These are phyloP conservation scores for Talaromyces sp. DNA, from an alignment of 2,329 filamentous ascomycete species.

Conservation along the genomic window DNA sequence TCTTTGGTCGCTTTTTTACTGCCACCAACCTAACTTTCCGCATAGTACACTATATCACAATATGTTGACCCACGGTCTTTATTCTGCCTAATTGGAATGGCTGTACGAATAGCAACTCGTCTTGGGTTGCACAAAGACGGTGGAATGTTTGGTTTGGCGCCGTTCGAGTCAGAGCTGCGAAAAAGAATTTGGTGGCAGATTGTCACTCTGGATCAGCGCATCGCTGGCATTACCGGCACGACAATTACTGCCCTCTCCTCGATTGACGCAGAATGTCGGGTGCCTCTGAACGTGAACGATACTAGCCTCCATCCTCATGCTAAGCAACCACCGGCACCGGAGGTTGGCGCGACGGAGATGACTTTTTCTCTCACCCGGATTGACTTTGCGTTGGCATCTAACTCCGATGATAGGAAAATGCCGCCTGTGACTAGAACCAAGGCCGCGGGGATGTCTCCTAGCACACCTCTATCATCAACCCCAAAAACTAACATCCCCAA, in stretches of 20 bases:
- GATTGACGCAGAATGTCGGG: slow-evolving; percentile 10
- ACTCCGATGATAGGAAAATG: not conserved
- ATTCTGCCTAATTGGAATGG: not conserved
- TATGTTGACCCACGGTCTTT: not conserved
- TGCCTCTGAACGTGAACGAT: not conserved
- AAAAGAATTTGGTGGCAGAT: slow-evolving; percentile 67
- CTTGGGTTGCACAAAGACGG: slow-evolving; percentile 62
- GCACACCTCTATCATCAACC: not conserved
- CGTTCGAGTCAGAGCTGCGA: slow-evolving; percentile 61
- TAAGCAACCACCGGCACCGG: slow-evolving; percentile 22
- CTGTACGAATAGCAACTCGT: slow-evolving; percentile 46
- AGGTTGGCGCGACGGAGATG: slow-evolving; percentile 33
- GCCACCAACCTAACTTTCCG: not conserved
- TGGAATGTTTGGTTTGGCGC: slow-evolving; percentile 36
- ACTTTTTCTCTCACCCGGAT: slow-evolving; percentile 31
- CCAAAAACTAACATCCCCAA: not conserved
- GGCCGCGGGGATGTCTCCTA: not conserved
- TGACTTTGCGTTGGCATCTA: not conserved
- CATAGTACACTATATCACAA: not conserved
- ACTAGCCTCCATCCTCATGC: slow-evolving; percentile 25
- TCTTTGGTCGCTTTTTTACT: not conserved
- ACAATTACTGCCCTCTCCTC: slow-evolving; percentile 21
- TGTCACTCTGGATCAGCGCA: slow-evolving; percentile 60
- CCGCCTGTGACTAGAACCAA: not conserved
- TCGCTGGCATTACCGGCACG: slow-evolving; percentile 60